Evolutionary conservation across 257 asterid genomes (phyloP).

Genomic region (Scutellaria baicalensis): DNA sequence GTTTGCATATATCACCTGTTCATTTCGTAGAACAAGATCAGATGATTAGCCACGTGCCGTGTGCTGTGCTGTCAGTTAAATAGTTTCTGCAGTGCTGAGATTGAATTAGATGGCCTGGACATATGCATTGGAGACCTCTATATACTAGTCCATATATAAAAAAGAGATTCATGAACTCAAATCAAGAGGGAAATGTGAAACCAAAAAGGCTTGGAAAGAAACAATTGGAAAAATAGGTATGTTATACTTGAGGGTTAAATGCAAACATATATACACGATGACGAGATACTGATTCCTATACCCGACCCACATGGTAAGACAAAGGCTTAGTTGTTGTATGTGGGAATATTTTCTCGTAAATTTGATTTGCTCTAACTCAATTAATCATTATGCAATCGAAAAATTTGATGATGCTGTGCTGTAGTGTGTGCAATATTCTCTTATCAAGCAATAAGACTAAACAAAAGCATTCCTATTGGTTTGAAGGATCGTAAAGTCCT

Average conservation of each 20-base stretch:
- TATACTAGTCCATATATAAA: neutral
- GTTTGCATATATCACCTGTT: neutral
- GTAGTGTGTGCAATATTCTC: neutral
- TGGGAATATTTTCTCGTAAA: neutral
- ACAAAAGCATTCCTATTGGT: neutral
- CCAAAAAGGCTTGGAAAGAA: neutral
- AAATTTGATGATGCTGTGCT: too few relatives aligned
- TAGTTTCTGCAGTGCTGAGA: too few relatives aligned
- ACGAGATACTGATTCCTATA: neutral
- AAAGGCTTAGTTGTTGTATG: neutral
- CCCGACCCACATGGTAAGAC: neutral
- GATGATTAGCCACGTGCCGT: neutral
- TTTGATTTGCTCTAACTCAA: neutral
- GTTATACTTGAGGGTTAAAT: neutral
- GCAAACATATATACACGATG: neutral
- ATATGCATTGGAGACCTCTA: neutral
- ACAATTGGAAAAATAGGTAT: neutral
- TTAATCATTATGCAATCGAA: neutral
- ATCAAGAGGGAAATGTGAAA: neutral
- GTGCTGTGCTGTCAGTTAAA: too few relatives aligned
- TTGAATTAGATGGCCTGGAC: neutral
- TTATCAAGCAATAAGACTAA: neutral
- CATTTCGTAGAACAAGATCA: neutral
- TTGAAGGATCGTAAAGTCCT: neutral
- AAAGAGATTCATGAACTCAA: neutral